Evolutionary conservation across 139 green algal species (phyloP), one percentile per base, ranked within the genome.

Genomic region (Tetraselmis chui): DNA sequence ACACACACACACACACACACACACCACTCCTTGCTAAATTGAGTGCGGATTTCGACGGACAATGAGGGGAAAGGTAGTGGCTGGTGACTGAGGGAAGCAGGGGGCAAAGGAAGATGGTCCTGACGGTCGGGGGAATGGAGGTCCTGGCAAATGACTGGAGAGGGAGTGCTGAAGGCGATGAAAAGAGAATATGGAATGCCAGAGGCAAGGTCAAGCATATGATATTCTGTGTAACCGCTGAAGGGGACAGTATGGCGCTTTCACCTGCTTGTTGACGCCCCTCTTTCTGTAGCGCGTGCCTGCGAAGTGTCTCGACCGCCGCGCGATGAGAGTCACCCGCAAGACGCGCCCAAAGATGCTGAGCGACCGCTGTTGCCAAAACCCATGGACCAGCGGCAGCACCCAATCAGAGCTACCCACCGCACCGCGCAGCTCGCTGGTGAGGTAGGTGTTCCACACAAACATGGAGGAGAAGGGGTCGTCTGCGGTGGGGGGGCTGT

Each of bases 251-350:
- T 32, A 18, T 28, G 45, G 24, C 84, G 82, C 82, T 59, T 92
- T 87, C 59, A 95, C 95, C 23, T 86, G 67, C 77, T 95, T 92
- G 80, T 92, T 98, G 59, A 98, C 87, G 59, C 96, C 96, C 0
- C 96, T 88, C 93, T 98, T 99, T 78, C 94, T 88, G 86, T 95
- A 99, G 26, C 96, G 88, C 1, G 96, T 99, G 78, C 96, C 96
- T 0, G 95, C 95, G 93, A 99, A 99, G 86, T 95, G 89, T 28
- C 91, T 89, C 0, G 94, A 98, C 77, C 96, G 93, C 1, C 96
- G 90, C 22, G 93, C 89, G 29, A 98, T 87, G 28, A 99, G 87
- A 23, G 95, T 98, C 22, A 99, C n/a, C 1, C 84, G 92, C 78
- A 99, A 80, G 1, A 87, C 81, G 30, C 91, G 91, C 0, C 96